Conservation (phyloP, 371 early-diverging fungal species). For the Lichtheimia ramosa region DNA sequence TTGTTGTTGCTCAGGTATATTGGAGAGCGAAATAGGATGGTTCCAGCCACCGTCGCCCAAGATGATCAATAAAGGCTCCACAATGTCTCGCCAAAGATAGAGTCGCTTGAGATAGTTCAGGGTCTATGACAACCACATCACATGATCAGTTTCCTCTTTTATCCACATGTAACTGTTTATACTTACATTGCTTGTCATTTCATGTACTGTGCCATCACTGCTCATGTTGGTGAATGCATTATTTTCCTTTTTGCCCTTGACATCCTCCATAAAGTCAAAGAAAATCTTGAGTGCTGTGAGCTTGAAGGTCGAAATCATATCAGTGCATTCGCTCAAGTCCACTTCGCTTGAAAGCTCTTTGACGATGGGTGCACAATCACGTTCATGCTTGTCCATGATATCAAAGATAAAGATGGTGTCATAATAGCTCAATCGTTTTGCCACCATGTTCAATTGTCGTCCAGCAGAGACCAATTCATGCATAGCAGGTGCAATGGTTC, state of each 20-base stretch:
- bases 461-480: slow-evolving; percentile 66
- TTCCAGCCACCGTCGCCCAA: slow-evolving; percentile 72
- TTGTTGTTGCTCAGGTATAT: slow-evolving; percentile 8
- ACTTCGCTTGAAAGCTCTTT: slow-evolving; percentile 23
- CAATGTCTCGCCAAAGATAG: slow-evolving; percentile 55
- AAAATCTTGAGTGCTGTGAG: slow-evolving; percentile 62
- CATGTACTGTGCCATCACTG: slow-evolving; percentile 85
- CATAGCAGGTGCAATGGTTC: slow-evolving; percentile 58
- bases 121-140: slow-evolving; percentile 37
- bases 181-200: slow-evolving; percentile 75
- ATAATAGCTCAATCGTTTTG: slow-evolving; percentile 62
- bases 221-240: slow-evolving; percentile 55
- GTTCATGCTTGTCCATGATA: slow-evolving; percentile 62
- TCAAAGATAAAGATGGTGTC: slow-evolving; percentile 82
- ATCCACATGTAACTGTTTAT: neutral
- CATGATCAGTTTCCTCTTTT: neutral
- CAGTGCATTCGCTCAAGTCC: slow-evolving; percentile 41
- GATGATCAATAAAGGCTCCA: slow-evolving; percentile 57
- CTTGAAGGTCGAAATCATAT: slow-evolving; percentile 58
- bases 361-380: slow-evolving; percentile 22
- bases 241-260: slow-evolving; percentile 42
- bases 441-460: slow-evolving; percentile 62
- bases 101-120: slow-evolving; percentile 64
- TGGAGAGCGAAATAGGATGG: slow-evolving; percentile 20
- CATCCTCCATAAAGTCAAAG: slow-evolving; percentile 75